Evolutionary conservation across 2,329 filamentous ascomycete genomes (phyloP).

Genomic region (Pseudocercospora macadamiae): DNA sequence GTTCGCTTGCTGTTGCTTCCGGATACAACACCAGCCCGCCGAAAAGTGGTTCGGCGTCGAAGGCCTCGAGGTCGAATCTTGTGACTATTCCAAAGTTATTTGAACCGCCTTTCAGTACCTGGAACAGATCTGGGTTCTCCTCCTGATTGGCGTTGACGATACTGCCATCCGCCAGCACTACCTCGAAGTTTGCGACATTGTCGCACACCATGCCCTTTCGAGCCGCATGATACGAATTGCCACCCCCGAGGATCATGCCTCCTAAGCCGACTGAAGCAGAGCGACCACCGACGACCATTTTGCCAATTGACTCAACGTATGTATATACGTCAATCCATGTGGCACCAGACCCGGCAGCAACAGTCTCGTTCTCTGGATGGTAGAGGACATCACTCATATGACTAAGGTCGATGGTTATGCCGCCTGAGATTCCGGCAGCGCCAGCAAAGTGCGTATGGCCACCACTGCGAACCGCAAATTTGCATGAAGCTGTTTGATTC

Average conservation of each 20-base stretch:
- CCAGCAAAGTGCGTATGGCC: slow-evolving; percentile 30
- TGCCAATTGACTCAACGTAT: slow-evolving; percentile 15
- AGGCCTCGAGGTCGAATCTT: slow-evolving; percentile 27
- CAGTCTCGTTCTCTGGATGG: slow-evolving; percentile 18
- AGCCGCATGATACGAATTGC: slow-evolving; percentile 33
- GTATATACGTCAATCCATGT: slow-evolving; percentile 23
- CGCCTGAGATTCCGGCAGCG: slow-evolving; percentile 28
- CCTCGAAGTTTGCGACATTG: slow-evolving; percentile 32
- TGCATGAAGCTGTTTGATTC: slow-evolving; percentile 6
- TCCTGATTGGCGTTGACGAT: slow-evolving; percentile 27
- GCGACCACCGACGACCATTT: slow-evolving; percentile 27
- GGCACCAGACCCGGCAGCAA: slow-evolving; percentile 41
- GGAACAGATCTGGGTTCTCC: slow-evolving; percentile 28
- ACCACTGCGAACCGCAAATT: slow-evolving; percentile 20
- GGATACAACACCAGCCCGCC: slow-evolving; percentile 19
- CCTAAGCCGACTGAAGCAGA: slow-evolving; percentile 32
- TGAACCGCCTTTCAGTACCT: slow-evolving; percentile 28
- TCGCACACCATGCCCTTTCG: slow-evolving; percentile 33
- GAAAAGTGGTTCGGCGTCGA: slow-evolving; percentile 19
- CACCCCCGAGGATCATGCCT: slow-evolving; percentile 35
- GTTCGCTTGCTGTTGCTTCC: slow-evolving; percentile 13
- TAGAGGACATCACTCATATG: slow-evolving; percentile 23
- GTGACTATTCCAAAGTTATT: slow-evolving; percentile 33
- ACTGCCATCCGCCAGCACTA: slow-evolving; percentile 30
- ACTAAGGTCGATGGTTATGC: slow-evolving; percentile 31